These are phyloP conservation scores for Trichoderma sp. DNA, from an alignment of 2,329 filamentous ascomycete species.

Conservation along the genomic window DNA sequence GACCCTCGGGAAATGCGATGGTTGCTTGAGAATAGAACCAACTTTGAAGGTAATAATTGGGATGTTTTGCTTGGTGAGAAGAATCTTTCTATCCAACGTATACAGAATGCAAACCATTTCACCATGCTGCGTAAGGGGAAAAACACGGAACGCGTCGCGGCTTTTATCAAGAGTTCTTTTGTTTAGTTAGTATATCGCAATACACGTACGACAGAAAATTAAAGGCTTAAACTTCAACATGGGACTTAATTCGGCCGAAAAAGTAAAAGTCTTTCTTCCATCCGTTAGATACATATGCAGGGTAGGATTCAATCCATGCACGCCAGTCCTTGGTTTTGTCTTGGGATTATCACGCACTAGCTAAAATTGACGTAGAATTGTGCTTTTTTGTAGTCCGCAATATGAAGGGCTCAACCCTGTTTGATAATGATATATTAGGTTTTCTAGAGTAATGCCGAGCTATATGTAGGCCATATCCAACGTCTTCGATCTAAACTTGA, in stretches of 20 bases:
- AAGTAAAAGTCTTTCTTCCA: not conserved
- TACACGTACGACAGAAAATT: not conserved
- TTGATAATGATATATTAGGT: not conserved
- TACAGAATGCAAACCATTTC: conserved; percentile 61
- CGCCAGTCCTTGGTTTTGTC: not conserved
- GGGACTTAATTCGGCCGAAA: not conserved
- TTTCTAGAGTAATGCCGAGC: not conserved
- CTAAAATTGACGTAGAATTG: not conserved
- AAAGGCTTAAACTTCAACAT: not conserved
- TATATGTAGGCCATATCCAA: not conserved
- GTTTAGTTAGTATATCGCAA: not conserved
- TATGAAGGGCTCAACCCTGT: not conserved
- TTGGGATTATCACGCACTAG: not conserved
- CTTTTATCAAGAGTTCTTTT: conserved; percentile 6
- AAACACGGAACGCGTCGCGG: conserved; percentile 4
- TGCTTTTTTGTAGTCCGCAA: not conserved
- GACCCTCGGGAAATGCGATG: conserved; percentile 46
- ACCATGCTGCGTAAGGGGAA: conserved; percentile 57
- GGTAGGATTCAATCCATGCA: not conserved
- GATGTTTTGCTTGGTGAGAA: conserved; percentile 57
- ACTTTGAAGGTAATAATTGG: conserved; percentile 70
- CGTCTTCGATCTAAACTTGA: not conserved
- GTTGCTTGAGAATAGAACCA: conserved; percentile 66
- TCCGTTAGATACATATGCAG: not conserved
- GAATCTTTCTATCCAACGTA: conserved; percentile 9